These are phyloP conservation scores for Vaccinium corymbosum DNA, from an alignment of 148 eudicot species.

Conservation along the genomic window DNA sequence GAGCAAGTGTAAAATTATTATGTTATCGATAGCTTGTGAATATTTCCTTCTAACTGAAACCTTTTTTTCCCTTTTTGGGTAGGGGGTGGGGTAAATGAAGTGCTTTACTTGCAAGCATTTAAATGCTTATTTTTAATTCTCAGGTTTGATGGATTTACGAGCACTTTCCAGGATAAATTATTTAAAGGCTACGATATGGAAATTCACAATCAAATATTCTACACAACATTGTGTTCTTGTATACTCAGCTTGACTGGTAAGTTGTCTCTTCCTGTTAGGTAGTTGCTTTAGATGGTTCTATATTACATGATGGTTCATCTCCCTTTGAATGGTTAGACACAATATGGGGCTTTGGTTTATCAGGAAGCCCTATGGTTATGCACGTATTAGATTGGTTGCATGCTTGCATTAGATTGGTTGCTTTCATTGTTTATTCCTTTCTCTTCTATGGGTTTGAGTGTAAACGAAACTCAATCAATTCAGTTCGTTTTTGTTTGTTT, in stretches of 20 bases:
- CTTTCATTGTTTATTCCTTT: background rate
- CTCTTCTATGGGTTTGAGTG: background rate
- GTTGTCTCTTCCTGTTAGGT: constrained; percentile 5
- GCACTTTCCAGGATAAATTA: constrained; percentile 95
- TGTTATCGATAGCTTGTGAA: background rate
- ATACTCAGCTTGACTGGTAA: constrained; percentile 83
- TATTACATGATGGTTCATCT: constrained; percentile 4
- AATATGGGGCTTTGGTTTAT: background rate
- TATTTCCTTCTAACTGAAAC: background rate
- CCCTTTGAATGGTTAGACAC: background rate
- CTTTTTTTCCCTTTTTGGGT: background rate
- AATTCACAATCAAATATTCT: constrained; percentile 94
- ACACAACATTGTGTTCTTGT: constrained; percentile 94
- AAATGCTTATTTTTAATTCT: constrained; percentile 10
- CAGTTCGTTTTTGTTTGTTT: background rate
- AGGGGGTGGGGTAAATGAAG: background rate
- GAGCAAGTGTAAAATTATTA: background rate
- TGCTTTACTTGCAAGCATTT: constrained; percentile 2
- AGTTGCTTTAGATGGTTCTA: background rate
- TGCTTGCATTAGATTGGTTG: background rate
- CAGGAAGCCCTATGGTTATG: background rate
- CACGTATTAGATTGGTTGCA: background rate
- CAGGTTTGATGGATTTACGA: constrained; percentile 96
- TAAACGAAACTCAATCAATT: background rate
- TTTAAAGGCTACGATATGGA: constrained; percentile 97